phyloP scores from a whole-genome alignment of 164 flowering plant species.

The Echeveria elegans region DNA sequence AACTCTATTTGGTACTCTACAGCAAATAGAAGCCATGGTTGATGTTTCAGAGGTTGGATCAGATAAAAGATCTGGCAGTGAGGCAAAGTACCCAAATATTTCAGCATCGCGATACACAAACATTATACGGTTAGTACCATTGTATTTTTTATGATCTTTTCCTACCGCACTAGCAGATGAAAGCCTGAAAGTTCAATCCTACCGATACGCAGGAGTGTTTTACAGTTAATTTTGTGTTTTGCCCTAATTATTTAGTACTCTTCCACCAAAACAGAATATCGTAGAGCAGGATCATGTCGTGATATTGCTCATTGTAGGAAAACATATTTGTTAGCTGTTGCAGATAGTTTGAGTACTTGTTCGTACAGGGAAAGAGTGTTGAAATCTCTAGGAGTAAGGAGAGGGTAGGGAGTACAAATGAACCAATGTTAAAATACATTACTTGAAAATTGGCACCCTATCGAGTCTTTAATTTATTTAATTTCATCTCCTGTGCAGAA shows the following conservation, averaged over 20 bases:
- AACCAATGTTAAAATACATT: background rate
- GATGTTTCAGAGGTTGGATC: conserved; percentile 23
- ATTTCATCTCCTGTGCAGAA: too few relatives aligned
- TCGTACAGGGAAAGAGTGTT: background rate
- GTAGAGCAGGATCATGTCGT: background rate
- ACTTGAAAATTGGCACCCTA: background rate
- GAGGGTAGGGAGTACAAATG: background rate
- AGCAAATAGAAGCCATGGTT: conserved; percentile 23
- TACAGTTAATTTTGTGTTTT: background rate
- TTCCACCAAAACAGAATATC: background rate
- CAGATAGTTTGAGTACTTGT: background rate
- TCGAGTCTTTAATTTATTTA: too few relatives aligned
- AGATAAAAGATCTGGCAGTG: conserved; percentile 19
- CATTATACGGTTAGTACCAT: conserved; percentile 17
- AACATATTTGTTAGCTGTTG: background rate
- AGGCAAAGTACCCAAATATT: conserved; percentile 18
- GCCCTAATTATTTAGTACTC: background rate
- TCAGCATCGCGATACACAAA: conserved; percentile 19
- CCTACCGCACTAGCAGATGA: background rate
- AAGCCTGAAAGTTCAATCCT: background rate
- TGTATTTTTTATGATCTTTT: background rate
- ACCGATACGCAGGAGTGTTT: background rate
- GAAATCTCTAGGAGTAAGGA: background rate
- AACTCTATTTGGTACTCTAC: conserved; percentile 8
- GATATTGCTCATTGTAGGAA: background rate